Evolutionary conservation across 2,329 filamentous ascomycete species (phyloP).

Genomic region (Aspergillus pseudoglaucus): DNA sequence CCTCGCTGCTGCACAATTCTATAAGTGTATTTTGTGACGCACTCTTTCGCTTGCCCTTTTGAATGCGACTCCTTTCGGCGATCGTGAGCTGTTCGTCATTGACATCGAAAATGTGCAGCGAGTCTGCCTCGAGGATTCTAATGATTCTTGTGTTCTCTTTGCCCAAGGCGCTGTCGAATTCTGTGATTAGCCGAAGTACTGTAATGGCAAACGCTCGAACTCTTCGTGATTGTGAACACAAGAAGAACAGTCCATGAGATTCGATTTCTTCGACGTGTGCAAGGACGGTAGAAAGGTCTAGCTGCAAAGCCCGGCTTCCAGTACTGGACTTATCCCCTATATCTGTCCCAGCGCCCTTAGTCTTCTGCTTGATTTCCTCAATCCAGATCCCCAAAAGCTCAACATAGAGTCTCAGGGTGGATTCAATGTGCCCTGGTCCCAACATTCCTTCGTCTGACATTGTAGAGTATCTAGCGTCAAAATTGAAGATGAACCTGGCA

Average conservation of each 20-base stretch:
- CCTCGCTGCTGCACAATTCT: conserved; percentile 90
- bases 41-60: conserved; percentile 79
- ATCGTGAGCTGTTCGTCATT: conserved; percentile 79
- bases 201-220: conserved; percentile 89
- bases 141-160: conserved; percentile 79
- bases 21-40: conserved; percentile 80
- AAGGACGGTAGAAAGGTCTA: conserved; percentile 82
- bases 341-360: conserved; percentile 63
- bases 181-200: conserved; percentile 81
- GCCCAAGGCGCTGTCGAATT: conserved; percentile 84
- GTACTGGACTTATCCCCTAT: conserved; percentile 54
- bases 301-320: conserved; percentile 67
- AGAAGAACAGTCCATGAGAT: conserved; percentile 91
- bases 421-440: conserved; percentile 89
- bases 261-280: conserved; percentile 95
- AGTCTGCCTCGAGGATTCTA: conserved; percentile 84
- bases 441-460: conserved; percentile 98
- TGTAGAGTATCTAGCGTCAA: conserved; percentile 93
- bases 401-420: conserved; percentile 83
- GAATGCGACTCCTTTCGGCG: conserved; percentile 83
- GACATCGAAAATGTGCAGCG: conserved; percentile 80
- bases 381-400: conserved; percentile 96
- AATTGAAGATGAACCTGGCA: conserved; percentile 95
- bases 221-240: conserved; percentile 88
- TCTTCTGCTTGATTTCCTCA: conserved; percentile 86